Evolutionary conservation across 495 filamentous ascomycete genomes (phyloP).

Genomic region (Letharia columbiana): DNA sequence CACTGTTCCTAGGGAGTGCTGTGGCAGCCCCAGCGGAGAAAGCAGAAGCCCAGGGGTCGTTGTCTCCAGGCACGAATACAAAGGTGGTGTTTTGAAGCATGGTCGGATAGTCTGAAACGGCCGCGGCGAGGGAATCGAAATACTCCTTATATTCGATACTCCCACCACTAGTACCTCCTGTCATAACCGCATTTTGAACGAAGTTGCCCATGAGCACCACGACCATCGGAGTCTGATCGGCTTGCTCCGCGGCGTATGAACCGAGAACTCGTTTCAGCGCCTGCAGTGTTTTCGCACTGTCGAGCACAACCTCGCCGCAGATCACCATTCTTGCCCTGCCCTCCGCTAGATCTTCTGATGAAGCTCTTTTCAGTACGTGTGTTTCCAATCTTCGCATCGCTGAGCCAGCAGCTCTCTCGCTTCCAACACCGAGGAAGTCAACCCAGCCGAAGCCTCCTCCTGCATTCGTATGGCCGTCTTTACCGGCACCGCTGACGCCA

Average conservation of each 20-base stretch:
- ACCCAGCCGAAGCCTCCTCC: conserved; percentile 90
- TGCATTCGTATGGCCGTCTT: conserved; percentile 47
- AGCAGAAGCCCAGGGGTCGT: conserved; percentile 85
- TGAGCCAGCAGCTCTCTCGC: conserved; percentile 72
- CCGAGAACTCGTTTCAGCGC: conserved; percentile 68
- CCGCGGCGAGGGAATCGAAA: conserved; percentile 76
- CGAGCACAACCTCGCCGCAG: conserved; percentile 75
- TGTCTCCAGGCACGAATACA: conserved; percentile 88
- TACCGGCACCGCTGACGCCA: conserved; percentile 50
- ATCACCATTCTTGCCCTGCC: conserved; percentile 52
- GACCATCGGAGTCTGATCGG: conserved; percentile 61
- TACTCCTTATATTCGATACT: conserved; percentile 92
- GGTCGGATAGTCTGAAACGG: conserved; percentile 76
- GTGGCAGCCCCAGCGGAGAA: conserved; percentile 77
- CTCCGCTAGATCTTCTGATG: conserved; percentile 27
- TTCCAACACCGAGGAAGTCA: conserved; percentile 87
- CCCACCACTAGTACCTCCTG: conserved; percentile 55
- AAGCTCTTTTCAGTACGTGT: conserved; percentile 26
- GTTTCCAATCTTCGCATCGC: conserved; percentile 70
- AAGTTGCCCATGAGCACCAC: conserved; percentile 85
- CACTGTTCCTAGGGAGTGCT: conserved; percentile 57
- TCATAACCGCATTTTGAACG: conserved; percentile 60
- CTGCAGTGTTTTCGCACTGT: conserved; percentile 65
- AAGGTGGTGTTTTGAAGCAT: conserved; percentile 74
- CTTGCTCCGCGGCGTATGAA: conserved; percentile 53